Base-by-base conservation (phyloP, 352 stramenopile species). In the Globisporangium abappressorium region DNA sequence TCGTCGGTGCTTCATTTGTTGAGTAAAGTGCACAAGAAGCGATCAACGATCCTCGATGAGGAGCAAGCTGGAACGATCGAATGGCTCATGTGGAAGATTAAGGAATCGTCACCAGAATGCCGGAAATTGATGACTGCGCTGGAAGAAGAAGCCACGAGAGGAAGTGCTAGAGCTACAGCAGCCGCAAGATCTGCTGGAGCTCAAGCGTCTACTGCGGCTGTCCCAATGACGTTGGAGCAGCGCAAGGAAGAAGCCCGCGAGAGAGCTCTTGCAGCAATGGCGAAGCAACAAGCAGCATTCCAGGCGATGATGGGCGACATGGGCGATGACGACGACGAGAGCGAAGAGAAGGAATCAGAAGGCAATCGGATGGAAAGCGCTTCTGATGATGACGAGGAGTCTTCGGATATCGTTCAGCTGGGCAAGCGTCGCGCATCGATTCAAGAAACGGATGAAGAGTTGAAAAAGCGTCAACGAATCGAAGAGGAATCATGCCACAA, bases 231-330 rank as follows among this genome's bases (percentile, higher is more conserved):
- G 14, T 64, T 96, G 30, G 80, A 94, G 22, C 81, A 94, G 54
- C 76, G 89, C 22, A 95, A 95, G 65, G 76, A 87, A 14, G 82
- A 92, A 66, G 89, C 89, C 15, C 81, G 85, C 22, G 89, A 91
- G 62, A 86, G 87, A 64, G 87, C 85, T 9, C 77, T 96, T 49
- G 85, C 78, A 60, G 80, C 84, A 1, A 95, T 96, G 84, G 87
- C 89, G 8, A 85, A 89, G 58, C 85, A 92, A 33, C 87, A 95
- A 63, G 87, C 87, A 15, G 82, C 84, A 24, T 96, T 96, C 62
- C 88, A 94, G 60, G 83, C 87, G 28, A 93, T 96, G 85, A 91
- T 96, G 68, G 72, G 68, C 0, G 66, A 79, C 28, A 77, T 87
- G 59, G 81, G 73, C 22, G 74, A 80, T 38, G 69, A 80, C 26